Evolutionary conservation across 2,329 filamentous ascomycete species (phyloP).

Genomic region (Trichophyton rubrum): DNA sequence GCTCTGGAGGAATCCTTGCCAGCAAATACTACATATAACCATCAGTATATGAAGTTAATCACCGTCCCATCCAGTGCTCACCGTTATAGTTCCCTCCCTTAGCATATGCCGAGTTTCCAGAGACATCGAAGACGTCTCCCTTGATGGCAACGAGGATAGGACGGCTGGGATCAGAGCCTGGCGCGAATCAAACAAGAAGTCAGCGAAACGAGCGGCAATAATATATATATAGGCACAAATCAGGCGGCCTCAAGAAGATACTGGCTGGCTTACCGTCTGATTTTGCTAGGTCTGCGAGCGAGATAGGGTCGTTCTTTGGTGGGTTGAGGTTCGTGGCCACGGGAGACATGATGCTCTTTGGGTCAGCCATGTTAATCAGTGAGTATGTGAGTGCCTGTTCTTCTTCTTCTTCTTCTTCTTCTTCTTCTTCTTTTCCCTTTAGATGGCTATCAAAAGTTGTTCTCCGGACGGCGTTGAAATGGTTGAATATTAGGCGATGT

Average conservation of each 20-base stretch:
- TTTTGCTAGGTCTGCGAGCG: slow-evolving; percentile 62
- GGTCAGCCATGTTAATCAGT: slow-evolving; percentile 7
- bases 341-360: slow-evolving; percentile 14
- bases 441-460: not conserved
- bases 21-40: slow-evolving; percentile 60
- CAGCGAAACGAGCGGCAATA: not conserved
- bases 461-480: not conserved
- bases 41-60: not conserved
- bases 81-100: slow-evolving; percentile 74
- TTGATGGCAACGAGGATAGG: slow-evolving; percentile 54
- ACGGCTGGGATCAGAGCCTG: slow-evolving; percentile 13
- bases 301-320: slow-evolving; percentile 79
- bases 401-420: not conserved
- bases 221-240: not conserved
- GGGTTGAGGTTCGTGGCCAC: slow-evolving; percentile 45
- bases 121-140: slow-evolving; percentile 92
- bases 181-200: not conserved
- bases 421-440: not conserved
- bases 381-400: not conserved
- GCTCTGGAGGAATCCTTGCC: slow-evolving; percentile 94
- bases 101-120: slow-evolving; percentile 73
- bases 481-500: not conserved
- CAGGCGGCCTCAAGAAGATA: not conserved
- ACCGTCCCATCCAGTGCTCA: slow-evolving; percentile 32
- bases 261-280: slow-evolving; percentile 57